Conservation (phyloP, 805 yeast genomes). For the Zygotorulaspora florentina region DNA sequence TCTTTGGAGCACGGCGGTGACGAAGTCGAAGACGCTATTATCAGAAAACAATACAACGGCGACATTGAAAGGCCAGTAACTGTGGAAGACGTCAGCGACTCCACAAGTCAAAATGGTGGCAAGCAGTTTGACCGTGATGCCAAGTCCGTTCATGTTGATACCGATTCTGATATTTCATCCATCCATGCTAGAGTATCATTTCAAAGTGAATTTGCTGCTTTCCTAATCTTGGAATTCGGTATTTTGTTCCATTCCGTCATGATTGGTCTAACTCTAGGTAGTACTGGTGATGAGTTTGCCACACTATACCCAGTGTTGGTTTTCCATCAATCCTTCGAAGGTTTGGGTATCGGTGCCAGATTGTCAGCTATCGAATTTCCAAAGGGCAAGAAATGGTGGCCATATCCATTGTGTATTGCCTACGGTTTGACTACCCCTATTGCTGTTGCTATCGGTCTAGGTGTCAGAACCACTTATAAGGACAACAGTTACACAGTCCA, state of each 20-base stretch:
- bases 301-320: constrained; percentile 61
- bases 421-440: constrained; percentile 64
- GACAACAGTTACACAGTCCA: constrained; percentile 51
- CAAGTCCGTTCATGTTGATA: constrained; percentile 1
- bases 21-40: constrained; percentile 16
- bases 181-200: constrained; percentile 8
- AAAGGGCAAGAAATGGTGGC: constrained; percentile 35
- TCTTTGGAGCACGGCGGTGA: constrained; percentile 25
- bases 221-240: constrained; percentile 66
- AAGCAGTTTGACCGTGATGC: not conserved
- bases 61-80: constrained; percentile 1
- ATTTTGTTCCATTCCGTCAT: constrained; percentile 71
- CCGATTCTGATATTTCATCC: constrained; percentile 10
- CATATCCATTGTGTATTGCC: constrained; percentile 44
- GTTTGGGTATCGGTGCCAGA: constrained; percentile 73
- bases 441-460: constrained; percentile 69
- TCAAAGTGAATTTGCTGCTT: constrained; percentile 35
- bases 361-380: constrained; percentile 59
- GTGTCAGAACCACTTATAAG: constrained; percentile 56
- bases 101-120: not conserved
- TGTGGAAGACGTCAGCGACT: not conserved
- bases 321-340: constrained; percentile 78
- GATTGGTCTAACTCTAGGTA: constrained; percentile 65
- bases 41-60: constrained; percentile 4
- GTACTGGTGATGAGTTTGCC: constrained; percentile 58